Conservation (phyloP, 2,329 filamentous ascomycete genomes). For the Monilinia fructicola region DNA sequence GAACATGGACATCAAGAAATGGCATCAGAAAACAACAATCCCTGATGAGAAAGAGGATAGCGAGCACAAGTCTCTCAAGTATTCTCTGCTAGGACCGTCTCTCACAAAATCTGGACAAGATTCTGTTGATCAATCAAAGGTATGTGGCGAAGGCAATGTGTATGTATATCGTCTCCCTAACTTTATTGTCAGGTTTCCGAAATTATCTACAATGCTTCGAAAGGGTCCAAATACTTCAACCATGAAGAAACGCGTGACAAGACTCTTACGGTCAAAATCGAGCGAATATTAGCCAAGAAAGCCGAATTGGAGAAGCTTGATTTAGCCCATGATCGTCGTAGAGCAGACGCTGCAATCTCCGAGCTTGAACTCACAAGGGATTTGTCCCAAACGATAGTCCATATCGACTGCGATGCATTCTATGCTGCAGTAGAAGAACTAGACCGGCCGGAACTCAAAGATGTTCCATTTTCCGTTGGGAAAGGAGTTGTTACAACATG, state of each 20-base stretch:
- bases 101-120: conserved; percentile 93
- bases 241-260: conserved; percentile 84
- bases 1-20: conserved; percentile 17
- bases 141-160: conserved; percentile 38
- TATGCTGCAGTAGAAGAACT: conserved; percentile 91
- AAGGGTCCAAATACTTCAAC: conserved; percentile 94
- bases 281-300: conserved; percentile 74
- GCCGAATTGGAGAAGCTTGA: conserved; percentile 72
- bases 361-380: conserved; percentile 79
- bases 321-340: conserved; percentile 68
- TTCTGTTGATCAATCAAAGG: conserved; percentile 86
- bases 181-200: conserved; percentile 68
- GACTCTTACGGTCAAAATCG: conserved; percentile 81
- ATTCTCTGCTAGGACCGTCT: conserved; percentile 85
- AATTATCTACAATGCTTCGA: conserved; percentile 94
- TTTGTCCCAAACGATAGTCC: conserved; percentile 79
- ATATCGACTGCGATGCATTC: conserved; percentile 97
- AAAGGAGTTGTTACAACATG: conserved; percentile 63
- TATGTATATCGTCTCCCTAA: conserved; percentile 21
- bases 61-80: conserved; percentile 71
- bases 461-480: conserved; percentile 89
- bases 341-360: conserved; percentile 76
- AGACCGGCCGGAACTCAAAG: conserved; percentile 77
- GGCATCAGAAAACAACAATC: conserved; percentile 16
- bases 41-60: conserved; percentile 13